Conservation (phyloP, 1,284 basidiomycete genomes). For the Melanopsichium pennsylvanicum region DNA sequence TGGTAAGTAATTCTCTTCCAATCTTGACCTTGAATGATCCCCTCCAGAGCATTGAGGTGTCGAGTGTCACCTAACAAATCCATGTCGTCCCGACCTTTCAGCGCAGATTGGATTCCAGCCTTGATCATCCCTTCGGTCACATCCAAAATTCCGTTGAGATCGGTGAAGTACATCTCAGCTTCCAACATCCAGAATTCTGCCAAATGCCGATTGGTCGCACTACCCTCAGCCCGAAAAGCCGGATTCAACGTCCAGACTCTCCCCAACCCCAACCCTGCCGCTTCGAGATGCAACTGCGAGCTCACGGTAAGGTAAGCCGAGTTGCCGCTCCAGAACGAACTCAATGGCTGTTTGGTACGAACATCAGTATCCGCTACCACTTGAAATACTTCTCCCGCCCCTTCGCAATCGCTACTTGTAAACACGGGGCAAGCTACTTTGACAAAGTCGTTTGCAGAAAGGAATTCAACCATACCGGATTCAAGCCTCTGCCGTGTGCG, state of each 20-base stretch:
- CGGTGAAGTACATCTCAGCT: constrained; percentile 70
- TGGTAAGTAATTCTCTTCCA: constrained; percentile 85
- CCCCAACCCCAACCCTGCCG: constrained; percentile 75
- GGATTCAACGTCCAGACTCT: constrained; percentile 91
- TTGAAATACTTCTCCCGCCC: constrained; percentile 92
- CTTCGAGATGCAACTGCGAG: constrained; percentile 93
- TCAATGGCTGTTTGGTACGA: neutral
- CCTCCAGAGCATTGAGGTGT: constrained; percentile 1
- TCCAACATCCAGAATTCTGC: constrained; percentile 99
- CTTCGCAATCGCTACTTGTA: constrained; percentile 92
- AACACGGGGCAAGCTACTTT: constrained; percentile 85
- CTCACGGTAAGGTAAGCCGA: constrained; percentile 92
- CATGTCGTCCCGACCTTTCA: constrained; percentile 42
- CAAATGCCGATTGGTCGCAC: constrained; percentile 87
- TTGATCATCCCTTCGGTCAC: constrained; percentile 45
- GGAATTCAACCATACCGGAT: constrained; percentile 24
- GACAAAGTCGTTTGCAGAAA: constrained; percentile 73
- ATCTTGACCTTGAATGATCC: neutral
- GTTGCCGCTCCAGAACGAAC: constrained; percentile 48
- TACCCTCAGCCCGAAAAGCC: constrained; percentile 89
- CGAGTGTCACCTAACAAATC: constrained; percentile 2
- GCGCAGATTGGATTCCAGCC: constrained; percentile 14
- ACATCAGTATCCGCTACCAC: constrained; percentile 69
- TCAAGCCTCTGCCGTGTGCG: constrained; percentile 45
- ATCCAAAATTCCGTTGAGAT: constrained; percentile 38